These are phyloP conservation scores for Croton setiger DNA, from an alignment of 441 rosid genomes.

Conservation along the genomic window DNA sequence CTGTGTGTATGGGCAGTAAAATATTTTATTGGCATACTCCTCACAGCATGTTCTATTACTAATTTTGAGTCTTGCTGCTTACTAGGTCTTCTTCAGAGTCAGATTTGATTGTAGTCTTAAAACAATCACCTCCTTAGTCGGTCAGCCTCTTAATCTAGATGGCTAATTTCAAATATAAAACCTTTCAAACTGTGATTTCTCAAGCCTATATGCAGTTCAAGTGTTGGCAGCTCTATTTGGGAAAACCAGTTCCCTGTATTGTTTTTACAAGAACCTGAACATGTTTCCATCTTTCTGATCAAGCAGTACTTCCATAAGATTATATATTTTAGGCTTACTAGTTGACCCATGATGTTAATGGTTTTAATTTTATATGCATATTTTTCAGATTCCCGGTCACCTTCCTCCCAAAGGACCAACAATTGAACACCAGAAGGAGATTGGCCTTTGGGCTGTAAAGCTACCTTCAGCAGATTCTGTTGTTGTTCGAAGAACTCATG, in stretches of 20 bases:
- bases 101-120: background rate
- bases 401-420: constrained; percentile 54
- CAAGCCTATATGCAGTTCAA: background rate
- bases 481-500: constrained; percentile 73
- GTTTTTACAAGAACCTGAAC: background rate
- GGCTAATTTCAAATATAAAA: background rate
- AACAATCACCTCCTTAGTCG: background rate
- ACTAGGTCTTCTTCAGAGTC: background rate
- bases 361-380: constrained; percentile 12
- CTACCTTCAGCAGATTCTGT: constrained; percentile 82
- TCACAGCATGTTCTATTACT: background rate
- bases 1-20: background rate
- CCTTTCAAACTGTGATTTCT: background rate
- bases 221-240: background rate
- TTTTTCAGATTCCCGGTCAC: constrained; percentile 76
- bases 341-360: background rate
- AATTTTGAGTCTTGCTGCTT: background rate
- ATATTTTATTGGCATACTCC: background rate
- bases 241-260: background rate
- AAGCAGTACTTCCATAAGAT: background rate
- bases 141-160: background rate
- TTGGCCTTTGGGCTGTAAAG: constrained; percentile 78
- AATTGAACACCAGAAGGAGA: constrained; percentile 61
- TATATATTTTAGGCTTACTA: background rate
- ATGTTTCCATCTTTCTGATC: background rate